Conservation (phyloP, 768 basidiomycete species). For the Chalciporus pseudorubinellus region DNA sequence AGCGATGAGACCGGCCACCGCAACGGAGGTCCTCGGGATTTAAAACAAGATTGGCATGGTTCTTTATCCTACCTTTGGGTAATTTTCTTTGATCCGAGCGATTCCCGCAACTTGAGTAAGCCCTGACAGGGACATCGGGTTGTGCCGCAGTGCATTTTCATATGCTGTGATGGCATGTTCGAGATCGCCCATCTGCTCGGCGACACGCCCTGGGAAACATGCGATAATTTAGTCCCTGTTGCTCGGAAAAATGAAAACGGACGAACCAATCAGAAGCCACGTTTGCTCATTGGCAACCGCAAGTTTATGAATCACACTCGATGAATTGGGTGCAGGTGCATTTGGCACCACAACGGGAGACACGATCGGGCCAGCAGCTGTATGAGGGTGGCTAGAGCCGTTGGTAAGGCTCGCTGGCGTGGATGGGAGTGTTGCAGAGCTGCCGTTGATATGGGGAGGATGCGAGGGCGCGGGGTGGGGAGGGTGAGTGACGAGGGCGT, state of each 20-base stretch:
- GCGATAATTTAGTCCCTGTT: slow-evolving; percentile 16
- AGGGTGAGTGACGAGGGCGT: slow-evolving; percentile 42
- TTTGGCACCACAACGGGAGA: slow-evolving; percentile 48
- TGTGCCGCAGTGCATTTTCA: slow-evolving; percentile 94
- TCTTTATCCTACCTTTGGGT: slow-evolving; percentile 72
- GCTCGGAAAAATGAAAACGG: slow-evolving; percentile 2
- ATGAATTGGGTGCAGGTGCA: slow-evolving; percentile 26
- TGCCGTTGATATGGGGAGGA: slow-evolving; percentile 55
- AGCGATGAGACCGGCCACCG: slow-evolving; percentile 22
- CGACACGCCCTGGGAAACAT: slow-evolving; percentile 73
- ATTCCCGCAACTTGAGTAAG: slow-evolving; percentile 94
- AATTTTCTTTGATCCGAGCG: slow-evolving; percentile 96
- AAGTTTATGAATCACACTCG: slow-evolving; percentile 67
- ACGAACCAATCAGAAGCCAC: slow-evolving; percentile 85
- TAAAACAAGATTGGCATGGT: slow-evolving; percentile 26
- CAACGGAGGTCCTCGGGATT: slow-evolving; percentile 34
- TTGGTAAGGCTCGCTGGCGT: slow-evolving; percentile 45
- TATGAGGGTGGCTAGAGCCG: slow-evolving; percentile 38
- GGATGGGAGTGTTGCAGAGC: slow-evolving; percentile 39
- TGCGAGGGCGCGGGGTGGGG: slow-evolving; percentile 33
- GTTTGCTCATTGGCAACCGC: slow-evolving; percentile 89
- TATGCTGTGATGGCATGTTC: slow-evolving; percentile 92
- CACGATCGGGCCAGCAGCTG: slow-evolving; percentile 38
- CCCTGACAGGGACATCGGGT: slow-evolving; percentile 84
- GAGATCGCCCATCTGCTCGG: slow-evolving; percentile 92